Percentiles rank a stretch among this genome's conserved stretches.
These are phyloP conservation scores for Cladobotryum protrusum DNA, from an alignment of 2,329 filamentous ascomycete genomes.

Conservation along the genomic window DNA sequence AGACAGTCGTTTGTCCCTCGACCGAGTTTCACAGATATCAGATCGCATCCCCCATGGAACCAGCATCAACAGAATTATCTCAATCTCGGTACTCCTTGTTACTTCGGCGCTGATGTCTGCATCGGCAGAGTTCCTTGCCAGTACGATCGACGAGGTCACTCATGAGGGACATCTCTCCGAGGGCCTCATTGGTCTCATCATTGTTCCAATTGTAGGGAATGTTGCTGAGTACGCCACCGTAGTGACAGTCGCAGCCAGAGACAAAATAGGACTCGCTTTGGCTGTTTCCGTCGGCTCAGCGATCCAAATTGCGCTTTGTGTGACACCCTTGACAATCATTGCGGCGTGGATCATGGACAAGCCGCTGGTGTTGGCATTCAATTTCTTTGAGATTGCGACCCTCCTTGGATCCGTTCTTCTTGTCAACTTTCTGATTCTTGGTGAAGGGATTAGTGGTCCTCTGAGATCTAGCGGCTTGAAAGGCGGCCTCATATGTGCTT, in stretches of 20 bases:
- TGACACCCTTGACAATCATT: slow-evolving; percentile 54
- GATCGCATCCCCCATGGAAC: slow-evolving; percentile 5
- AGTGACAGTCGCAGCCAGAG: slow-evolving; percentile 51
- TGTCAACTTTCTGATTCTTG: slow-evolving; percentile 69
- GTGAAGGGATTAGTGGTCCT: slow-evolving; percentile 60
- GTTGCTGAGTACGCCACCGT: slow-evolving; percentile 59
- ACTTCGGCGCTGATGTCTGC: slow-evolving; percentile 52
- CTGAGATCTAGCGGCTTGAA: slow-evolving; percentile 43
- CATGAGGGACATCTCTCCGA: slow-evolving; percentile 44
- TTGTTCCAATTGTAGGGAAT: slow-evolving; percentile 57
- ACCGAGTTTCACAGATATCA: slow-evolving; percentile 5
- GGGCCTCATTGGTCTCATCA: slow-evolving; percentile 54
- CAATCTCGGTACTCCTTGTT: slow-evolving; percentile 45
- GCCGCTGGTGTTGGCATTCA: slow-evolving; percentile 63
- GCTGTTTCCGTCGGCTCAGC: slow-evolving; percentile 54
- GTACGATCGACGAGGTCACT: slow-evolving; percentile 51
- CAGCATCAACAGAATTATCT: slow-evolving; percentile 26
- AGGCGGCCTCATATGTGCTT: slow-evolving; percentile 50
- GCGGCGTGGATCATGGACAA: slow-evolving; percentile 52
- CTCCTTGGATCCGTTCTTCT: slow-evolving; percentile 65
- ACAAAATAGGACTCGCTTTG: slow-evolving; percentile 57
- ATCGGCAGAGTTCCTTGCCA: slow-evolving; percentile 56
- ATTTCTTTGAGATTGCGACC: slow-evolving; percentile 67
- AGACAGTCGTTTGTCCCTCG: slow-evolving; percentile 10
- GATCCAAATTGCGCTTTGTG: slow-evolving; percentile 57